Evolutionary conservation across 805 yeast species (phyloP).

Genomic region (Alloascoidea hylecoeti): DNA sequence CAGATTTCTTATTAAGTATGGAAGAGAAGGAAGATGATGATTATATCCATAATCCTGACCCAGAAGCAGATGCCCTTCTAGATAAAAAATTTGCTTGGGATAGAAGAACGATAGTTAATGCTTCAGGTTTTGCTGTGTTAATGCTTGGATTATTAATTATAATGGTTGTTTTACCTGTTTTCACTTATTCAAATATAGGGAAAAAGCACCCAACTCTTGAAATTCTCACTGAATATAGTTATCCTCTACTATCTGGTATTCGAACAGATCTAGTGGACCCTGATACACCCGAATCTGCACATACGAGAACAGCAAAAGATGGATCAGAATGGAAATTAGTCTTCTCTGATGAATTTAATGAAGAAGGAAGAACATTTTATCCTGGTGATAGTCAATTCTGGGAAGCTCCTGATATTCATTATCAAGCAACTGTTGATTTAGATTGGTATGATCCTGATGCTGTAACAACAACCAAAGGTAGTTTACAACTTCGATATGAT

Average conservation of each 20-base stretch:
- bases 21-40: conserved; percentile 36
- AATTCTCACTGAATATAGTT: conserved; percentile 37
- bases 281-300: conserved; percentile 48
- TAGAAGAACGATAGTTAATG: no score
- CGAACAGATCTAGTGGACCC: conserved; percentile 52
- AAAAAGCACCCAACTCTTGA: conserved; percentile 13
- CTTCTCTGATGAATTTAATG: conserved; percentile 84
- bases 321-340: conserved; percentile 67
- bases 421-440: conserved; percentile 77
- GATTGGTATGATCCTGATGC: conserved; percentile 98
- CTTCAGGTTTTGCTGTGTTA: conserved; percentile 35
- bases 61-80: conserved; percentile 29
- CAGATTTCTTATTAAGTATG: conserved; percentile 30
- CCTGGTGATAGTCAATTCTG: conserved; percentile 88
- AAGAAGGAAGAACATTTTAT: conserved; percentile 81
- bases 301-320: conserved; percentile 34
- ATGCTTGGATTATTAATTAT: conserved; percentile 48
- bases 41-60: conserved; percentile 35
- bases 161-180: conserved; percentile 68
- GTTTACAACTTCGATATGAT: conserved; percentile 57
- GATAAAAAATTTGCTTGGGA: no score
- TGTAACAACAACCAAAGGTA: conserved; percentile 60
- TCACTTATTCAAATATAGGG: conserved; percentile 68
- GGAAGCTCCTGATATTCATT: conserved; percentile 72
- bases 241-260: conserved; percentile 43